phyloP scores from a whole-genome alignment of 371 early-diverging fungal genomes.

The Mucor circinelloides region DNA sequence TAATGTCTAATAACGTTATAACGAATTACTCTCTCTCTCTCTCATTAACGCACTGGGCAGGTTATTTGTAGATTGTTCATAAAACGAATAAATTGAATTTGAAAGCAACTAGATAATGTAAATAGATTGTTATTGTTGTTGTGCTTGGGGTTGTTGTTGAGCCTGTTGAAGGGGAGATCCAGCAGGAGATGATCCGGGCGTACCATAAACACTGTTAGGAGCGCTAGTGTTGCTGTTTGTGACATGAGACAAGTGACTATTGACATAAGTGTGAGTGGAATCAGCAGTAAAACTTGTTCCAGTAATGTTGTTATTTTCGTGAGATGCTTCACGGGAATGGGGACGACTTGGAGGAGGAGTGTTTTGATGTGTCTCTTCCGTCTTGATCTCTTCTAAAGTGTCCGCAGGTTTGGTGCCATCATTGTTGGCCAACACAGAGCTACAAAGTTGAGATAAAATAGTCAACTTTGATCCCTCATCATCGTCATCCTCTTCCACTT shows the following conservation, averaged over 20 bases:
- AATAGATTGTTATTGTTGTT: background rate
- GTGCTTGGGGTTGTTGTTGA: background rate
- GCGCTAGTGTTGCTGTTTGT: slow-evolving; percentile 1
- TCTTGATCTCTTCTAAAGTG: slow-evolving; percentile 6
- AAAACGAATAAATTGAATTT: background rate
- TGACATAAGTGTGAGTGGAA: slow-evolving; percentile 21
- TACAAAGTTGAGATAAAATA: slow-evolving; percentile 51
- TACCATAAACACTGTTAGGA: slow-evolving; percentile 10
- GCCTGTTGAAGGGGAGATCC: slow-evolving; percentile 3
- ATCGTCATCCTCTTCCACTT: slow-evolving; percentile 30
- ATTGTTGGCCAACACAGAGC: slow-evolving; percentile 43
- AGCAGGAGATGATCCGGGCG: slow-evolving; percentile 21
- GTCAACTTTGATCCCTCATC: slow-evolving; percentile 52
- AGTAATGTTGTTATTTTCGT: slow-evolving; percentile 5
- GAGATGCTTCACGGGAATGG: slow-evolving; percentile 32
- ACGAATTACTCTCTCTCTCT: background rate
- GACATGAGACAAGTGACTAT: slow-evolving; percentile 24
- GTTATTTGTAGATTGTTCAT: background rate
- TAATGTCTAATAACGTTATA: background rate
- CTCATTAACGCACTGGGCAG: background rate
- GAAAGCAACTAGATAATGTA: background rate
- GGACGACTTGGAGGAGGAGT: slow-evolving; percentile 36
- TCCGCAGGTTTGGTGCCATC: slow-evolving; percentile 29
- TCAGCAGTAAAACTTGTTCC: background rate
- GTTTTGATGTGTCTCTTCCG: slow-evolving; percentile 21